phyloP scores from a whole-genome alignment of 495 filamentous ascomycete genomes.

The Trichoderma erinaceum region DNA sequence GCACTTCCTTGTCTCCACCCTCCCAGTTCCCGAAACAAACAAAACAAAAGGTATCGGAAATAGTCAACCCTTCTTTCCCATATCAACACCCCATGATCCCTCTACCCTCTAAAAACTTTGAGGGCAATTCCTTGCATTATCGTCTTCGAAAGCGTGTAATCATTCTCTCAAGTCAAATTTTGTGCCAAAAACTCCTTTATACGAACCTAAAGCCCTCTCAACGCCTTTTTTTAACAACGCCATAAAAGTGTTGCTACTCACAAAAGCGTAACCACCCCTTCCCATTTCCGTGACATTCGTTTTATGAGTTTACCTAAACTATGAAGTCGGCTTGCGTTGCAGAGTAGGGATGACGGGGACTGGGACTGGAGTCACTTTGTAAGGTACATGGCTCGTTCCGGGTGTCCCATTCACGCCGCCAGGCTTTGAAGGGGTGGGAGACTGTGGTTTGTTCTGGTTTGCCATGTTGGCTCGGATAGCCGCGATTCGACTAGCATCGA shows the following conservation, averaged over 20 bases:
- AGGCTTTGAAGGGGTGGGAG: conserved; percentile 17
- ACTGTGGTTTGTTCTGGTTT: conserved; percentile 24
- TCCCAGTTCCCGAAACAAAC: no score
- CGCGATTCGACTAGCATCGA: conserved; percentile 32
- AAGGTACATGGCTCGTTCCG: background rate
- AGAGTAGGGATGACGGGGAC: conserved; percentile 14
- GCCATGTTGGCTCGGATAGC: conserved; percentile 32
- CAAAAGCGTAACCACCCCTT: conserved; percentile 1
- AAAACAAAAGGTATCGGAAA: background rate
- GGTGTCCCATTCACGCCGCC: conserved; percentile 12
- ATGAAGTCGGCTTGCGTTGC: conserved; percentile 16
- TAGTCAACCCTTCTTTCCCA: background rate
- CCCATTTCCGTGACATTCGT: background rate
- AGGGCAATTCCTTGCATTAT: conserved; percentile 2
- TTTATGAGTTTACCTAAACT: background rate
- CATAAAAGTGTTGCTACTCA: conserved; percentile 1
- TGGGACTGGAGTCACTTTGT: conserved; percentile 20
- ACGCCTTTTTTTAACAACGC: background rate
- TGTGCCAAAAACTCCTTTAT: conserved; percentile 14
- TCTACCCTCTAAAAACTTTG: background rate
- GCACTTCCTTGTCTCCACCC: no score
- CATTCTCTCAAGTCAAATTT: background rate
- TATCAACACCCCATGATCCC: background rate
- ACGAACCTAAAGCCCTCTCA: background rate
- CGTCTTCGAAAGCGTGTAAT: background rate